A percentile compares a stretch with the other conserved stretches of the same genome.
Conservation (phyloP, 2,329 filamentous ascomycete genomes). For the Cladosporium sp. region DNA sequence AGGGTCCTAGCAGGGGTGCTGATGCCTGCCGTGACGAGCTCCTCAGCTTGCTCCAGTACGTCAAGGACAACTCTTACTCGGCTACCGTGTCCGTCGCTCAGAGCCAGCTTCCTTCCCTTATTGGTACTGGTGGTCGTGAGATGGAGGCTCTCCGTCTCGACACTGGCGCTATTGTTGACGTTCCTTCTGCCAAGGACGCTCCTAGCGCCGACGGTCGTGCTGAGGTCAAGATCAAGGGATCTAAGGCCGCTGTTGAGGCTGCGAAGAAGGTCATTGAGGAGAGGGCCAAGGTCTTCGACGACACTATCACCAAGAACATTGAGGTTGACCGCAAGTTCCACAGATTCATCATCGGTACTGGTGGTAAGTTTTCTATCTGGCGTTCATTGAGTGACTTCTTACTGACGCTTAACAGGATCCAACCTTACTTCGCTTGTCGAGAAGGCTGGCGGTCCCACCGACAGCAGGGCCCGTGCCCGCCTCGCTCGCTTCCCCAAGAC, state of each 20-base stretch:
- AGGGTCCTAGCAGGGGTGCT: slow-evolving; percentile 88
- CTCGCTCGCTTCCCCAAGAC: slow-evolving; percentile 94
- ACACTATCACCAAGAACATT: slow-evolving; percentile 80
- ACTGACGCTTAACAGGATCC: slow-evolving; percentile 62
- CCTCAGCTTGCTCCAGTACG: slow-evolving; percentile 81
- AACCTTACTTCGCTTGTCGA: slow-evolving; percentile 85
- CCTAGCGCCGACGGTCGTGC: slow-evolving; percentile 66
- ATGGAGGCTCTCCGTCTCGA: slow-evolving; percentile 85
- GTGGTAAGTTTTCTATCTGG: slow-evolving; percentile 61
- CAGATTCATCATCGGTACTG: slow-evolving; percentile 80
- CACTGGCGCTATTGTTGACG: slow-evolving; percentile 87
- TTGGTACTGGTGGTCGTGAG: slow-evolving; percentile 84
- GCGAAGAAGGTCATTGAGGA: slow-evolving; percentile 89
- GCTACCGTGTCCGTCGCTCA: slow-evolving; percentile 83
- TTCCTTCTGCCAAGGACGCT: slow-evolving; percentile 76
- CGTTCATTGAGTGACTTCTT: slow-evolving; percentile 17
- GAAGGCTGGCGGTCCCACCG: slow-evolving; percentile 84
- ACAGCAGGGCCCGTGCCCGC: slow-evolving; percentile 77
- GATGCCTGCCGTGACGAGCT: slow-evolving; percentile 92
- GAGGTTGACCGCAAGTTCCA: slow-evolving; percentile 96
- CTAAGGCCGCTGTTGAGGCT: slow-evolving; percentile 83
- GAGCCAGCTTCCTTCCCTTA: slow-evolving; percentile 89
- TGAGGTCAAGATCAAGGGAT: slow-evolving; percentile 89
- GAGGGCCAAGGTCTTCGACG: slow-evolving; percentile 82
- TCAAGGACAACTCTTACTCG: slow-evolving; percentile 81